phyloP scores from a whole-genome alignment of 352 stramenopile species.

The Pythium brassicae region DNA sequence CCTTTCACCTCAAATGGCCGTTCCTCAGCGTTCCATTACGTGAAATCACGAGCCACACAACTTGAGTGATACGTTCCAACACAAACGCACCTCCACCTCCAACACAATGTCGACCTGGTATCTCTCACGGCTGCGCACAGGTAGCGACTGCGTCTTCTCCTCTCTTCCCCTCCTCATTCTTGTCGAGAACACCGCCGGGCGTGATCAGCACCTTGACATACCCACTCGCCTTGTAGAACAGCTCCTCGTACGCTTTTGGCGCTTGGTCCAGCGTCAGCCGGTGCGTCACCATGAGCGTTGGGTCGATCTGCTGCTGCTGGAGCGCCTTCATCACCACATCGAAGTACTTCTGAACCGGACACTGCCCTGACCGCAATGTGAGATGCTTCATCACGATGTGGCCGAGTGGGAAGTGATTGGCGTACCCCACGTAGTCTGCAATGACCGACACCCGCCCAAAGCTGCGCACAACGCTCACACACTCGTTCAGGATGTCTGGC shows the following conservation, averaged over 20 bases:
- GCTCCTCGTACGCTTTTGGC: slow-evolving; percentile 41
- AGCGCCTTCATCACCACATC: slow-evolving; percentile 18
- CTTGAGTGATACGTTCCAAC: no score
- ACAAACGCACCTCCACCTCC: not conserved
- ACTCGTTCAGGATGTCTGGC: slow-evolving; percentile 55
- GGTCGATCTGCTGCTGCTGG: slow-evolving; percentile 15
- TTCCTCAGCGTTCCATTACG: no score
- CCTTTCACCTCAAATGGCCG: no score
- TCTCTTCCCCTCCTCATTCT: not conserved
- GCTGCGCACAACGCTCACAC: slow-evolving; percentile 33
- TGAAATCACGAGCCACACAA: no score
- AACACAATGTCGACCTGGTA: not conserved
- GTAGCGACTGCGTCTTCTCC: no score
- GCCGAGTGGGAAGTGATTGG: slow-evolving; percentile 33
- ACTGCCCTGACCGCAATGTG: slow-evolving; percentile 28
- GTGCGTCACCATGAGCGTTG: slow-evolving; percentile 51
- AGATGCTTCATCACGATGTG: slow-evolving; percentile 46
- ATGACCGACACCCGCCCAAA: slow-evolving; percentile 26
- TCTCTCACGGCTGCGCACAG: not conserved
- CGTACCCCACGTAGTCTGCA: slow-evolving; percentile 27
- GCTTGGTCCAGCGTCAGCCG: slow-evolving; percentile 49
- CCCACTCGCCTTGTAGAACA: slow-evolving; percentile 22
- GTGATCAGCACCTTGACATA: slow-evolving; percentile 32
- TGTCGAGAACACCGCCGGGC: not conserved
- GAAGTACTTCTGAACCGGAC: slow-evolving; percentile 38